Conservation (phyloP, 2,329 filamentous ascomycete genomes). For the Elsinoe necatrix region DNA sequence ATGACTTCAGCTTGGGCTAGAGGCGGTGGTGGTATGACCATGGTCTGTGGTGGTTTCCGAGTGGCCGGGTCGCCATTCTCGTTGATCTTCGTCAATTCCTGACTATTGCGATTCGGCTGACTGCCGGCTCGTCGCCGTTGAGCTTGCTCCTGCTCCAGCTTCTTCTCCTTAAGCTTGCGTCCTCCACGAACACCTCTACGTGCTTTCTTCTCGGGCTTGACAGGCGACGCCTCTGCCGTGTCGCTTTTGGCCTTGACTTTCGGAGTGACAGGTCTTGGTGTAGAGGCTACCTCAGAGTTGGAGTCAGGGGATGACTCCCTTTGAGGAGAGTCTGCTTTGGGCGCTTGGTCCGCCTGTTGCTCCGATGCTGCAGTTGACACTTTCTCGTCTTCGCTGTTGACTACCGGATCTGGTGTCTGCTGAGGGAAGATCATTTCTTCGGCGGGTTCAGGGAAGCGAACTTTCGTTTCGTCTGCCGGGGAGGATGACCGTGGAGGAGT, state of each 20-base stretch:
- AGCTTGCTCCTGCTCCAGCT: slow-evolving; percentile 20
- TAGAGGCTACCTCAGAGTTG: slow-evolving; percentile 8
- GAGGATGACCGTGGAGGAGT: not conserved
- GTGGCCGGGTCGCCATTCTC: slow-evolving; percentile 22
- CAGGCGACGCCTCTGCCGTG: slow-evolving; percentile 12
- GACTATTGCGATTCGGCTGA: slow-evolving; percentile 16
- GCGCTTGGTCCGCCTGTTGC: slow-evolving; percentile 14
- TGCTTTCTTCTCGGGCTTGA: slow-evolving; percentile 39
- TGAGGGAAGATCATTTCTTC: slow-evolving; percentile 30
- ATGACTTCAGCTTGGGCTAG: slow-evolving; percentile 29
- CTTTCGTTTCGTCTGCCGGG: slow-evolving; percentile 9
- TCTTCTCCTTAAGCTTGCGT: slow-evolving; percentile 26
- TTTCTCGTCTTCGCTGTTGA: slow-evolving; percentile 15
- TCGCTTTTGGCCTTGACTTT: not conserved
- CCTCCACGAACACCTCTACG: slow-evolving; percentile 37
- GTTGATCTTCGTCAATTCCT: slow-evolving; percentile 23
- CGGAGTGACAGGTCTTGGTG: not conserved
- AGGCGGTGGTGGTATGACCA: not conserved
- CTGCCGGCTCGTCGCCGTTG: slow-evolving; percentile 17
- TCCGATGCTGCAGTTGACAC: slow-evolving; percentile 16
- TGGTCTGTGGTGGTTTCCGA: slow-evolving; percentile 23
- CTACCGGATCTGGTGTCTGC: not conserved
- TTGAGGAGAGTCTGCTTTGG: slow-evolving; percentile 9
- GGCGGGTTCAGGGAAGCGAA: slow-evolving; percentile 26
- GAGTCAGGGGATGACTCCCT: slow-evolving; percentile 14